A percentile compares a stretch with the other conserved stretches of the same genome.
Evolutionary conservation across 1,139 yeast species (phyloP).

Genomic region (Lodderomyces pseudojiufengensis): DNA sequence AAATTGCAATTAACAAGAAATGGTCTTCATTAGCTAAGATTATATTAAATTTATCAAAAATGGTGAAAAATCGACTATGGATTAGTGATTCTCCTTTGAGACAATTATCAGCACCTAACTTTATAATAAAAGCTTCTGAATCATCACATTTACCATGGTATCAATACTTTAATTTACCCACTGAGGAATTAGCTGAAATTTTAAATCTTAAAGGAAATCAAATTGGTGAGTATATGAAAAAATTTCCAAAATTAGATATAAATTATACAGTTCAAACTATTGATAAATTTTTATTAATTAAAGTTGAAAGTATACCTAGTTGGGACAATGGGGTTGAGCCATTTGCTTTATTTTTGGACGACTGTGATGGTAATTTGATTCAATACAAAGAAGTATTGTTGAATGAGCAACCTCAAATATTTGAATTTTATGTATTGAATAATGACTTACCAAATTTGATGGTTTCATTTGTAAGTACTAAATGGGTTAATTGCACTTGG

Average conservation of each 20-base stretch:
- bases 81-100: constrained; percentile 78
- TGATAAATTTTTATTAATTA: constrained; percentile 59
- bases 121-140: constrained; percentile 71
- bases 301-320: constrained; percentile 61
- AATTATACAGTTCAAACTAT: constrained; percentile 71
- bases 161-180: constrained; percentile 64
- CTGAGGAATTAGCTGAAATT: constrained; percentile 80
- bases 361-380: constrained; percentile 80
- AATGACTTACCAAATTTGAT: constrained; percentile 70
- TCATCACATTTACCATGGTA: constrained; percentile 81
- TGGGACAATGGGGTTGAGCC: constrained; percentile 88
- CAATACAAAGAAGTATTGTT: constrained; percentile 55
- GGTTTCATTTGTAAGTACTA: constrained; percentile 69
- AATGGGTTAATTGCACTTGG: constrained; percentile 77
- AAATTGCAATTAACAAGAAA: constrained; percentile 63
- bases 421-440: constrained; percentile 66
- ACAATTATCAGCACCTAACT: constrained; percentile 69
- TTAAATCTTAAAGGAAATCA: constrained; percentile 62
- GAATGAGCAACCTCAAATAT: constrained; percentile 47
- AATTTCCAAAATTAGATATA: constrained; percentile 64
- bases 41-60: constrained; percentile 66
- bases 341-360: constrained; percentile 73
- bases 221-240: constrained; percentile 51
- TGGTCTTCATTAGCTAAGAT: constrained; percentile 68
- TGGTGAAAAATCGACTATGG: constrained; percentile 86